These are phyloP conservation scores for Penicillium corylophilum DNA, from an alignment of 2,329 filamentous ascomycete species.

Conservation along the genomic window DNA sequence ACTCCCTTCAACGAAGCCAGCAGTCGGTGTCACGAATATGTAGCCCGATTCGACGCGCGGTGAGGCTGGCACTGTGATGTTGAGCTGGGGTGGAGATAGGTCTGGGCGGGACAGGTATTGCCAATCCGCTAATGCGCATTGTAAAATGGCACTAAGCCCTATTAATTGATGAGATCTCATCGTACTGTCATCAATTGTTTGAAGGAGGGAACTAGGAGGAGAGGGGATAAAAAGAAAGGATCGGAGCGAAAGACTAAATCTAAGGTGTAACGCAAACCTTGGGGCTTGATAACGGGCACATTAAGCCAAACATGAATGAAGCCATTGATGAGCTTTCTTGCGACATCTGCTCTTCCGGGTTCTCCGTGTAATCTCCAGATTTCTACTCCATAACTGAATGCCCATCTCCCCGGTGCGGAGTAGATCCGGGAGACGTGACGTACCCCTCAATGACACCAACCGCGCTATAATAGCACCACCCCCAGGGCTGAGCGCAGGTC, in stretches of 20 bases:
- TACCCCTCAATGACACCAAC: not conserved
- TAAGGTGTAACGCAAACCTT: not conserved
- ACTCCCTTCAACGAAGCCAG: not conserved
- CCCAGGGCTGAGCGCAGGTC: not conserved
- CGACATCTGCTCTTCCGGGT: not conserved
- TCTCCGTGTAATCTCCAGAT: not conserved
- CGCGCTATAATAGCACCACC: not conserved
- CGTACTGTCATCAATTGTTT: not conserved
- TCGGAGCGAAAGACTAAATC: not conserved
- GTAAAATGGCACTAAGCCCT: not conserved
- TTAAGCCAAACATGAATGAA: not conserved
- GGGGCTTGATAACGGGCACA: not conserved
- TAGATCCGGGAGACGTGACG: not conserved
- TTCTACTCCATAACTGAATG: not conserved
- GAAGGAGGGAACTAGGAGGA: not conserved
- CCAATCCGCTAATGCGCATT: not conserved
- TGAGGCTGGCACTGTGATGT: not conserved
- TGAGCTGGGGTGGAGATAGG: not conserved
- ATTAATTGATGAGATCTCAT: not conserved
- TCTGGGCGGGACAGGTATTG: not conserved
- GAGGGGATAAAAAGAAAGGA: not conserved
- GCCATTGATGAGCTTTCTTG: not conserved
- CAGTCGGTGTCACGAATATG: not conserved
- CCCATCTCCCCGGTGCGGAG: not conserved
- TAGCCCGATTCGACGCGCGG: not conserved